Evolutionary conservation across 768 basidiomycete genomes (phyloP).

Genomic region (Harrya chromipes): DNA sequence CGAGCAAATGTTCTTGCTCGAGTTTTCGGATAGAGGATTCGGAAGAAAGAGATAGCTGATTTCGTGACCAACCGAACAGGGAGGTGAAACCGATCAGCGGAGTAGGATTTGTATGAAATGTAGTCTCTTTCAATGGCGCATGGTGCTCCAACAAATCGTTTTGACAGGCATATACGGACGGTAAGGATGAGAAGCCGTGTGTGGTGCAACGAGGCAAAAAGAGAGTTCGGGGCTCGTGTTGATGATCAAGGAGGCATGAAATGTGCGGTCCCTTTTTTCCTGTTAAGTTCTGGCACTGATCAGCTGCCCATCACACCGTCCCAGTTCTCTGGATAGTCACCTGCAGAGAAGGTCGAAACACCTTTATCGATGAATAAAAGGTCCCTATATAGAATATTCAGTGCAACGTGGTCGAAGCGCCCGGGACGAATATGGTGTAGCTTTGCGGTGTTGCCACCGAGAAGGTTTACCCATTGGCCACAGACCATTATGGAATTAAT

Average conservation of each 20-base stretch:
- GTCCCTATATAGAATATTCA: constrained; percentile 2
- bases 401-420: constrained; percentile 10
- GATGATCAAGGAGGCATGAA: constrained; percentile 2
- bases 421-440: constrained; percentile 1
- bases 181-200: neutral
- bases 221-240: neutral
- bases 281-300: neutral
- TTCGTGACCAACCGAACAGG: neutral
- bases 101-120: constrained; percentile 3
- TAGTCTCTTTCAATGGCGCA: neutral
- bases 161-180: neutral
- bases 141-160: neutral
- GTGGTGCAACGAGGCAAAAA: constrained; percentile 18
- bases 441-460: constrained; percentile 1
- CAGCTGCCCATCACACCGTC: neutral
- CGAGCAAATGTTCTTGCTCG: neutral
- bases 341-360: constrained; percentile 10
- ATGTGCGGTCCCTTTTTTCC: constrained; percentile 7
- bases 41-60: neutral
- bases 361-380: constrained; percentile 19
- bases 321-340: neutral
- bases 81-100: constrained; percentile 14
- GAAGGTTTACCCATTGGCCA: constrained; percentile 14
- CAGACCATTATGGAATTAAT: constrained; percentile 2
- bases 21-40: neutral